Evolutionary conservation across 73 alveolate species (phyloP).

Genomic region (Paramecium sexaurelia): DNA sequence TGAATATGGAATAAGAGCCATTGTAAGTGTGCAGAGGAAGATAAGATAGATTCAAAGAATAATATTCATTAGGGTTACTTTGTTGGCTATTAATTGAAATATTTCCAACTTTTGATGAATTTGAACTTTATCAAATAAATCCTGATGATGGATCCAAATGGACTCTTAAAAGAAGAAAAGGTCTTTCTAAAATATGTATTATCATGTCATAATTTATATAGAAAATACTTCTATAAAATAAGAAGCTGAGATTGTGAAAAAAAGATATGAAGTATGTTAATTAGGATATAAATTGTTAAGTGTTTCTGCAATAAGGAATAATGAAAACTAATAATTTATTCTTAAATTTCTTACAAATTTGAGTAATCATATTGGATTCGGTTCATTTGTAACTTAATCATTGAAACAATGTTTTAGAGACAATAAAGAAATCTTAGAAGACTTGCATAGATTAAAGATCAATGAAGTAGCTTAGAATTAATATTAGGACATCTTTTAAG

Average conservation of each 20-base stretch:
- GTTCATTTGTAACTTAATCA: constrained; percentile 54
- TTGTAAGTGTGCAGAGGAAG: constrained; percentile 29
- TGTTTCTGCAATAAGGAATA: not conserved
- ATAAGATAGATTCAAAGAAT: constrained; percentile 60
- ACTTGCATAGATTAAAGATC: constrained; percentile 22
- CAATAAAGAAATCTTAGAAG: constrained; percentile 54
- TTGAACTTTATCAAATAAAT: constrained; percentile 9
- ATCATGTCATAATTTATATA: not conserved
- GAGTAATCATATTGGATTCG: constrained; percentile 62
- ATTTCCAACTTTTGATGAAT: constrained; percentile 59
- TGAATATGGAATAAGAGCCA: constrained; percentile 19
- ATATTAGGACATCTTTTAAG: constrained; percentile 40
- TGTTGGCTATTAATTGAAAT: constrained; percentile 61
- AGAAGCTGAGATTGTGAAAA: not conserved
- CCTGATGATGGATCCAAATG: constrained; percentile 54
- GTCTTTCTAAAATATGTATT: not conserved
- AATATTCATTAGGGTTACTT: constrained; percentile 44
- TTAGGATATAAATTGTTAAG: constrained; percentile 7
- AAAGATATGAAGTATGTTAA: constrained; percentile 43
- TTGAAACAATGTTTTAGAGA: constrained; percentile 4
- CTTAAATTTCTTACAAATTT: constrained; percentile 10
- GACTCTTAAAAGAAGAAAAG: not conserved
- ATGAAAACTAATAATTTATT: constrained; percentile 9
- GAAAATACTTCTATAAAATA: not conserved
- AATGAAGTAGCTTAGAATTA: not conserved